Evolutionary conservation across 1,139 yeast genomes (phyloP), one percentile per base, ranked within the genome.

Genomic region (Magnusiomyces tetraspermus): DNA sequence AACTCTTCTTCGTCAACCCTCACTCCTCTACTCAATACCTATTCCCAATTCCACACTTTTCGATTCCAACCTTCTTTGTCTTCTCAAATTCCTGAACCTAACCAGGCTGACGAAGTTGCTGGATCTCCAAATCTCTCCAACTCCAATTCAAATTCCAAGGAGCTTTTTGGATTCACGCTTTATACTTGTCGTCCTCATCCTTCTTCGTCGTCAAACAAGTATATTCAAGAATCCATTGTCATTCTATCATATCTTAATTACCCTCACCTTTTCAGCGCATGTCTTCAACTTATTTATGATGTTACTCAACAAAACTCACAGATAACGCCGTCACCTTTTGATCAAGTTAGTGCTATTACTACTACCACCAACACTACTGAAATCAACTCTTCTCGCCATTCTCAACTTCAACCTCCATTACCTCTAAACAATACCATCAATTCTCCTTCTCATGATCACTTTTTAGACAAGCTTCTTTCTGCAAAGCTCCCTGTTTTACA

Each of bases 181-280:
- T 65, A 64, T 51, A 53, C 60, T 15, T 65, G 63, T 45, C 52
- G 52, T 5, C 52, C 58, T 46, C 59, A 62, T 45, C 50, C 58
- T 1, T 51, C 57, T 8, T 33, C 38, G n/a, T 52, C 43, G n/a
- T 40, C 46, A 13, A 19, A 68, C 33, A 67, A 67, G 2, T 65
- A 63, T 51, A 54, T 57, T 2, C 68, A 64, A 47, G 66, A 65
- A 52, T 58, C 67, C 1, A 48, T 64, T 19, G 68, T 65, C 13
- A 56, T 65, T 8, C 49, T 65, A 6, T 60, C 66, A 2, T 55
- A 50, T 21, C 59, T 59, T 43, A 58, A 63, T 28, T 58, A 58
- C 48, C 65, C 67, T 13, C 52, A 53, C 6, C 55, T 65, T 43
- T 65, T 63, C 50, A 53, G 58, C 48, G 53, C 58, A 19, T 63